These are phyloP conservation scores for Colletotrichum magnum DNA, from an alignment of 2,329 filamentous ascomycete genomes.

Conservation along the genomic window DNA sequence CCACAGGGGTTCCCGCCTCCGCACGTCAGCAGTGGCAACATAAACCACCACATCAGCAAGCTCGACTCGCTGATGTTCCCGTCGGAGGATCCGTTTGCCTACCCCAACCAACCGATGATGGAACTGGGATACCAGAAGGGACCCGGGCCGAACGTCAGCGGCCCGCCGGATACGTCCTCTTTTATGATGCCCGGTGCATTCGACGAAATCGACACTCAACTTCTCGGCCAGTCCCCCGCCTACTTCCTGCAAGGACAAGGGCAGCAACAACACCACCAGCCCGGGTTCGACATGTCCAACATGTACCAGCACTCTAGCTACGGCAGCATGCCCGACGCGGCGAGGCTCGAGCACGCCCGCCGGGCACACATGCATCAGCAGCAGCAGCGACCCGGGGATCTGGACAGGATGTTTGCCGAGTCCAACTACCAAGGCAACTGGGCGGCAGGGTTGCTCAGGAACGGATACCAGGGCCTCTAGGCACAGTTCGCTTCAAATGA, in stretches of 20 bases:
- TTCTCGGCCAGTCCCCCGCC: constrained; percentile 78
- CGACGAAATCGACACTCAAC: constrained; percentile 79
- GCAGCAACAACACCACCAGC: constrained; percentile 45
- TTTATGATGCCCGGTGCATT: constrained; percentile 68
- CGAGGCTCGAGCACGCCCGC: constrained; percentile 39
- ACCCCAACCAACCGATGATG: constrained; percentile 83
- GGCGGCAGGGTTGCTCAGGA: constrained; percentile 41
- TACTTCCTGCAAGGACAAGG: constrained; percentile 73
- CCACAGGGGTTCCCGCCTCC: constrained; percentile 46
- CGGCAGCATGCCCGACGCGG: constrained; percentile 36
- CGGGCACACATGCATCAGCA: constrained; percentile 36
- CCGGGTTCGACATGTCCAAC: constrained; percentile 38
- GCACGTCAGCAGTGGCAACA: constrained; percentile 49
- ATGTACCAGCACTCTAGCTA: constrained; percentile 41
- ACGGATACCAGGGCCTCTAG: constrained; percentile 39
- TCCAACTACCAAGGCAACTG: constrained; percentile 41
- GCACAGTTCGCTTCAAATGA: constrained; percentile 40
- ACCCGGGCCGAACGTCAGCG: constrained; percentile 50
- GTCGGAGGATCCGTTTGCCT: constrained; percentile 82
- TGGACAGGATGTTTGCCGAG: constrained; percentile 42
- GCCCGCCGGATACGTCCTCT: constrained; percentile 53
- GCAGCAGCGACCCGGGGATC: constrained; percentile 37
- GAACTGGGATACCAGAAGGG: constrained; percentile 62
- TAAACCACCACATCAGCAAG: constrained; percentile 72
- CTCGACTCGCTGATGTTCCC: constrained; percentile 87